Conservation (phyloP, 768 basidiomycete species). For the Lentinula lateritia region DNA sequence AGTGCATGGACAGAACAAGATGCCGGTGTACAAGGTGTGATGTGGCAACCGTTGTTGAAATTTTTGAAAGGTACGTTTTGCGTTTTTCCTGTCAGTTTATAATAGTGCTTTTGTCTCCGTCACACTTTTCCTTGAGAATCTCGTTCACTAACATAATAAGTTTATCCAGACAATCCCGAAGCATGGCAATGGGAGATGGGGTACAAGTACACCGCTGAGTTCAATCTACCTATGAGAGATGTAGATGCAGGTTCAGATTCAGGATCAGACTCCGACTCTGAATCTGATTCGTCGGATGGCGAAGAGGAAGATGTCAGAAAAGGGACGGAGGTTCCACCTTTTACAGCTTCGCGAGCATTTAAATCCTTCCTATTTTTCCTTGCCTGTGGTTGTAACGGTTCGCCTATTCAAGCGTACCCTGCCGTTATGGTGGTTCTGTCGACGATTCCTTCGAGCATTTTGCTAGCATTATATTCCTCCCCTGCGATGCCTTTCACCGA, state of each 20-base stretch:
- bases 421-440: slow-evolving; percentile 75
- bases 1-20: slow-evolving; percentile 71
- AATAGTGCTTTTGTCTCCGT: too few relatives aligned
- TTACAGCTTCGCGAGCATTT: slow-evolving; percentile 36
- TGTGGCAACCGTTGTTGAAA: slow-evolving; percentile 67
- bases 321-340: neutral
- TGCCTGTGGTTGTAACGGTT: slow-evolving; percentile 70
- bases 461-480: neutral
- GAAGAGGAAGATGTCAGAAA: neutral
- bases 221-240: neutral
- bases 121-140: too few relatives aligned
- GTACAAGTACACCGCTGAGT: neutral
- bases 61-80: slow-evolving; percentile 61
- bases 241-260: neutral
- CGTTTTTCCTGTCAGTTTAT: neutral
- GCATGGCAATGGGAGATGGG: slow-evolving; percentile 3
- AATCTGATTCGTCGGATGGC: slow-evolving; percentile 19
- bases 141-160: neutral
- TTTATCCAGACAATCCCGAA: neutral
- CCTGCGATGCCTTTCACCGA: slow-evolving; percentile 30
- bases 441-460: slow-evolving; percentile 59
- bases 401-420: slow-evolving; percentile 77
- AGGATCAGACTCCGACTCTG: neutral
- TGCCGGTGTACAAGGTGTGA: slow-evolving; percentile 51
- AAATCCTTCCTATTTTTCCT: slow-evolving; percentile 77